Evolutionary conservation across 1,284 basidiomycete species (phyloP).

Genomic region (Pseudozyma tsukubaensis): DNA sequence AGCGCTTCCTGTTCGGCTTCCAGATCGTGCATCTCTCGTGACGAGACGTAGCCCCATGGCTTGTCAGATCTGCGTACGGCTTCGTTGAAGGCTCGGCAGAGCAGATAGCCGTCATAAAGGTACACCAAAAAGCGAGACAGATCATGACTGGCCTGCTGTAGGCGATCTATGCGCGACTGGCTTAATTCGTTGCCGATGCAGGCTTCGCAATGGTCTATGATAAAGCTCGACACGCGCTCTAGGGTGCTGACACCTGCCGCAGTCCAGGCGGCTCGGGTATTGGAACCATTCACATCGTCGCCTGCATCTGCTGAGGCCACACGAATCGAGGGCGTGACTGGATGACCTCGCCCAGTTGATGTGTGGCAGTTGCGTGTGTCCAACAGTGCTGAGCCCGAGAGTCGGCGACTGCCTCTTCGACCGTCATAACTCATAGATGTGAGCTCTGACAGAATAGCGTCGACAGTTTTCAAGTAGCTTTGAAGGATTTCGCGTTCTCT

Average conservation of each 20-base stretch:
- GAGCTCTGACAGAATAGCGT: constrained; percentile 20
- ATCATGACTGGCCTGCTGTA: constrained; percentile 9
- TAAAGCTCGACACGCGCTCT: constrained; percentile 20
- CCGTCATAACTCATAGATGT: neutral
- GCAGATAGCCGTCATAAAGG: constrained; percentile 76
- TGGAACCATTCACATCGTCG: neutral
- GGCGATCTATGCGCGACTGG: constrained; percentile 11
- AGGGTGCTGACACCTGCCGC: neutral
- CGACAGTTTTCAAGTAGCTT: constrained; percentile 30
- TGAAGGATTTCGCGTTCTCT: constrained; percentile 72
- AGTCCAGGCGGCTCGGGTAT: neutral
- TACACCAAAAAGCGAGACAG: constrained; percentile 12
- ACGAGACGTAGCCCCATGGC: constrained; percentile 87
- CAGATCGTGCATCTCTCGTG: constrained; percentile 76
- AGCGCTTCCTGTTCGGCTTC: constrained; percentile 69
- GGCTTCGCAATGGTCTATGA: constrained; percentile 31
- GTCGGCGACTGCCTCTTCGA: constrained; percentile 9
- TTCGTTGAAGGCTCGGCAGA: constrained; percentile 83
- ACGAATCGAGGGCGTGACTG: constrained; percentile 7
- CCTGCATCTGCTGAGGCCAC: neutral
- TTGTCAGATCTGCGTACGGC: constrained; percentile 81
- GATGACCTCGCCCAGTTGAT: neutral
- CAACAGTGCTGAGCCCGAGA: neutral
- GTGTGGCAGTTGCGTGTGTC: neutral
- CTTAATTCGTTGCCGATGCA: neutral